Evolutionary conservation across 768 basidiomycete genomes (phyloP), one percentile per base, ranked within the genome.

Genomic region (Termitomyces sp.): DNA sequence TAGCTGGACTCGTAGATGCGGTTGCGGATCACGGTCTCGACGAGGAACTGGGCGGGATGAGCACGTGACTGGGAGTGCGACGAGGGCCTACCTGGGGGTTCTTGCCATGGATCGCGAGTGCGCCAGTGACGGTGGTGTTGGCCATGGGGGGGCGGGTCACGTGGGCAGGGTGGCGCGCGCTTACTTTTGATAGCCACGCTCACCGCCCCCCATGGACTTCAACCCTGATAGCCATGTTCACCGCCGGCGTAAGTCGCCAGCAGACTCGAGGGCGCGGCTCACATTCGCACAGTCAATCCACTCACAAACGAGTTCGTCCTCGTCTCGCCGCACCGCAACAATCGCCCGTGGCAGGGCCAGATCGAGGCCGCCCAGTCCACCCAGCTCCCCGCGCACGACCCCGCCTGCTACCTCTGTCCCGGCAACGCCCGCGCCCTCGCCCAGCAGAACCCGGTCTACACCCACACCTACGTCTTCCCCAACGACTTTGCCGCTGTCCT

Each of bases 1-100:
- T 84, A 99, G 7, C 79, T 71, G 0, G 90, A 89, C 71, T 98
- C 96, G 78, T 96, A 99, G 60, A 99, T 97, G 60, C 97, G 85
- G 67, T 88, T 92, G 54, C 97, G 86, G 63, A 98, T 95, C 61
- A 98, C 92, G 38, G 92, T 96, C 79, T 98, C 97, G 30, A 99
- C 89, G 71, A 99, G 77, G 71, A 82, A 92, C 94, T 97, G 69
- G 59, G 8, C 65, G 30, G 68, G 2, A 63, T 60, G 63, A 68
- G 51, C 20, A 50, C 16, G 16, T n/a, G 45, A 30, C n/a, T n/a
- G n/a, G n/a, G n/a, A n/a, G n/a, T n/a, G n/a, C 7, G 38, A 41
- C 50, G 7, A 40, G n/a, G n/a, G n/a, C 66, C 53, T 68, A 94
- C 95, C 81, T 98, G 95, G 11, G 95, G 95, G 73, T 98, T 98